A percentile compares a stretch with the other conserved stretches of the same genome.
Evolutionary conservation across 2,329 filamentous ascomycete genomes (phyloP).

Genomic region (Monilinia fructicola): DNA sequence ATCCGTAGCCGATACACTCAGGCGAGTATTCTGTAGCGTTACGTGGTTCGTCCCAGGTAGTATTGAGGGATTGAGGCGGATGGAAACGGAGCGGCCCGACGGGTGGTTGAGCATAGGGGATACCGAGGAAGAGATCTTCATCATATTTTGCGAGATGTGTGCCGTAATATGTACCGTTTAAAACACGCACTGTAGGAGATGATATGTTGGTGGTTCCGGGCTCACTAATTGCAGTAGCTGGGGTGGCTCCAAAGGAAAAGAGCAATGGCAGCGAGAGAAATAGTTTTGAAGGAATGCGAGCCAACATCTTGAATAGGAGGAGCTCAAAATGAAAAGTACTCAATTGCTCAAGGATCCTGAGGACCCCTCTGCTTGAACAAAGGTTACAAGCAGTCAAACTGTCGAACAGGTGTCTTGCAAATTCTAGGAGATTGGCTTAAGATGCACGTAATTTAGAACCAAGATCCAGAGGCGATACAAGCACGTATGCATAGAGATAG

Average conservation of each 20-base stretch:
- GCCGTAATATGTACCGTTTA: constrained; percentile 33
- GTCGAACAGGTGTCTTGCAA: neutral
- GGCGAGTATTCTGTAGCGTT: constrained; percentile 35
- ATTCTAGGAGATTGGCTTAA: neutral
- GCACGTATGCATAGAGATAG: neutral
- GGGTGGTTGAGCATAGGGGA: constrained; percentile 30
- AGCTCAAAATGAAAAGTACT: neutral
- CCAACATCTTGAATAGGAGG: neutral
- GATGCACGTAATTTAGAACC: neutral
- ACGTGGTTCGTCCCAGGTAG: constrained; percentile 15
- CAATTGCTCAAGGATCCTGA: too few species aligned
- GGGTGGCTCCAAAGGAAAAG: neutral
- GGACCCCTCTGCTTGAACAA: too few species aligned
- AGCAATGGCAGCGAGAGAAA: neutral
- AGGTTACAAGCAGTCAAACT: too few species aligned
- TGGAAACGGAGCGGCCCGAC: constrained; percentile 24
- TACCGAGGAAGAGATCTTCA: constrained; percentile 31
- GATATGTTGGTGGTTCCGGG: neutral
- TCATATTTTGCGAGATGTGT: constrained; percentile 25
- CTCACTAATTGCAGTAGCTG: neutral
- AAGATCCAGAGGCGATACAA: neutral
- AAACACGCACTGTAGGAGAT: constrained; percentile 27
- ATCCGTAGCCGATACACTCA: constrained; percentile 23
- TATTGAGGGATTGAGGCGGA: constrained; percentile 23
- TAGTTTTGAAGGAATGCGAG: neutral